Percentiles rank a stretch among this genome's conserved stretches.
Conservation (phyloP, 2,329 filamentous ascomycete genomes). For the Fusarium nelsonii region DNA sequence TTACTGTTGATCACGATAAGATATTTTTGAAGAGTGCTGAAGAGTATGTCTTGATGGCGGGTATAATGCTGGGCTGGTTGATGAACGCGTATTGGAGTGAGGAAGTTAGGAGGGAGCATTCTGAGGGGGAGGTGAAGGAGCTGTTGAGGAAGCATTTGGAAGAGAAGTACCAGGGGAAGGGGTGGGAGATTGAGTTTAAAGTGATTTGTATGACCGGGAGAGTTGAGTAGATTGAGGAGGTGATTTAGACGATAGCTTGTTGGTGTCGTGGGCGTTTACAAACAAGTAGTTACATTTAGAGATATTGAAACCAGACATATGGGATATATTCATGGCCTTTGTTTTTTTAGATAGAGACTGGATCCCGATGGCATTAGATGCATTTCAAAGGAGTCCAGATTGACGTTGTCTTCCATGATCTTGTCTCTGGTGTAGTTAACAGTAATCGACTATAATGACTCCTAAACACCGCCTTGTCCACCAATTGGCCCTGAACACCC, state of each 20-base stretch:
- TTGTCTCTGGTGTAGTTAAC: neutral
- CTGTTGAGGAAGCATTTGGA: constrained; percentile 54
- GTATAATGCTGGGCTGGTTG: constrained; percentile 57
- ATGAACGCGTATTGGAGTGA: constrained; percentile 57
- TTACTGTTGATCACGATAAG: constrained; percentile 45
- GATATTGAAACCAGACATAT: neutral
- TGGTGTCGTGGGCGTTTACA: too few relatives aligned
- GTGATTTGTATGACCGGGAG: constrained; percentile 46
- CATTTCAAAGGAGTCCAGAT: too few relatives aligned
- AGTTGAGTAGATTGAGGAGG: constrained; percentile 17
- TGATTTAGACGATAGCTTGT: too few relatives aligned
- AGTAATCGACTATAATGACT: neutral
- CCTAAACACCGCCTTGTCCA: neutral
- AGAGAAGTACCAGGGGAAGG: constrained; percentile 54
- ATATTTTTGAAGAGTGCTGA: constrained; percentile 52
- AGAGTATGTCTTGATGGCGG: constrained; percentile 53
- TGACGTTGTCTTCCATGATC: neutral
- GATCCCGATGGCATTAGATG: too few relatives aligned
- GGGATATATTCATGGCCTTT: neutral
- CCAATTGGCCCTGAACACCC: too few relatives aligned
- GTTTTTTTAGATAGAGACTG: too few relatives aligned
- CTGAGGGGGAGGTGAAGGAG: constrained; percentile 53
- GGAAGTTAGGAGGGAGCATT: constrained; percentile 53
- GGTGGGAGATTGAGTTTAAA: constrained; percentile 46
- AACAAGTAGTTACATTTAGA: neutral